A percentile compares a stretch with the other conserved stretches of the same genome.
These are phyloP conservation scores for Didymella sp. DNA, from an alignment of 2,329 filamentous ascomycete genomes.

Conservation along the genomic window DNA sequence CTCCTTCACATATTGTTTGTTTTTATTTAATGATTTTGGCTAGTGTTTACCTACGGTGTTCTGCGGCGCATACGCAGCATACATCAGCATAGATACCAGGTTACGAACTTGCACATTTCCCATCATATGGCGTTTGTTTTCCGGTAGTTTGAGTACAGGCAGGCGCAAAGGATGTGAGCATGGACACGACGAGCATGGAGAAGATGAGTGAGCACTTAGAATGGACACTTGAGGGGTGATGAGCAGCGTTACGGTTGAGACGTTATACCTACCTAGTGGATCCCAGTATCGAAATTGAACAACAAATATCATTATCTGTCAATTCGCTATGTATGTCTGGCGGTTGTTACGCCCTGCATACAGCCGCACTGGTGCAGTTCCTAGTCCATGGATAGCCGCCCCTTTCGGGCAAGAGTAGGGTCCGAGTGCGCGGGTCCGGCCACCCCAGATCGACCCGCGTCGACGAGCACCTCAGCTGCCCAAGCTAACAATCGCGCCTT, in stretches of 20 bases:
- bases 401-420: neutral
- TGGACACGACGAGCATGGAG: constrained; percentile 5
- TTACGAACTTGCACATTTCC: constrained; percentile 15
- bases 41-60: constrained; percentile 14
- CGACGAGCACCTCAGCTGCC: constrained; percentile 3
- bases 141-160: constrained; percentile 4
- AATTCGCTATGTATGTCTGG: too few relatives aligned
- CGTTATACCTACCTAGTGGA: constrained; percentile 8
- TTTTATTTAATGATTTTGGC: constrained; percentile 11
- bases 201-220: constrained; percentile 16
- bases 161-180: constrained; percentile 2
- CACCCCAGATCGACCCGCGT: constrained; percentile 10
- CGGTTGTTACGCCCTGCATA: neutral
- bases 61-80: constrained; percentile 22
- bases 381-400: neutral
- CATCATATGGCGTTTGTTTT: constrained; percentile 17
- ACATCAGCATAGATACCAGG: constrained; percentile 35
- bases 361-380: neutral
- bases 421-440: neutral
- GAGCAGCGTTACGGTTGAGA: neutral
- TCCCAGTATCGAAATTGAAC: constrained; percentile 8
- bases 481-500: constrained; percentile 5
- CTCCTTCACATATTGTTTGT: constrained; percentile 20
- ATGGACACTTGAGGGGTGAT: constrained; percentile 7
- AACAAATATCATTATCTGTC: neutral